Evolutionary conservation across 1,139 yeast genomes (phyloP).

Genomic region (Geotrichum carabidarum): DNA sequence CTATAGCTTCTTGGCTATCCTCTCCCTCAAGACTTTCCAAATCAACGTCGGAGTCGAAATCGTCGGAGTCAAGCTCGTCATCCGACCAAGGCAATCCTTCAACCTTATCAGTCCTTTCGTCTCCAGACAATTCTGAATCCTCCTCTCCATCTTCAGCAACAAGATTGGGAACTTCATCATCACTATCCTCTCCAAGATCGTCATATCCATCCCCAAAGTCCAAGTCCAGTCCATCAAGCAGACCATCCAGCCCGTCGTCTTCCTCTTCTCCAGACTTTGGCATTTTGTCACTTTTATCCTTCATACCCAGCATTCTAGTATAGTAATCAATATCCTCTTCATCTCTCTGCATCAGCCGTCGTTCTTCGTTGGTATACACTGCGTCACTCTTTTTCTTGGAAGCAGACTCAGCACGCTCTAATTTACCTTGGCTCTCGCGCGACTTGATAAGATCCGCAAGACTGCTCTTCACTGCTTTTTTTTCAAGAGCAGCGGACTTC

Average conservation of each 20-base stretch:
- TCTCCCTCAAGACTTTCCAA: constrained; percentile 30
- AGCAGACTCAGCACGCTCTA: not conserved
- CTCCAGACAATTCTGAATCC: constrained; percentile 13
- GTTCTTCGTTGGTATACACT: constrained; percentile 16
- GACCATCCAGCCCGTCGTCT: constrained; percentile 66
- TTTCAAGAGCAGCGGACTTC: not conserved
- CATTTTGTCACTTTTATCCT: constrained; percentile 41
- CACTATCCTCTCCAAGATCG: constrained; percentile 29
- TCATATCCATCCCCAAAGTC: constrained; percentile 46
- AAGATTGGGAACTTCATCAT: constrained; percentile 22
- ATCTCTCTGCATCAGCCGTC: constrained; percentile 38
- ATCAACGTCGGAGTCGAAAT: constrained; percentile 35
- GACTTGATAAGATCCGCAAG: constrained; percentile 19
- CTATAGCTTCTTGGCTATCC: constrained; percentile 38
- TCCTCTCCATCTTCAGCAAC: not conserved
- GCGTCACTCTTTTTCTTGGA: constrained; percentile 14
- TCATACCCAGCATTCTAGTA: constrained; percentile 74
- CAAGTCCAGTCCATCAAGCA: constrained; percentile 70
- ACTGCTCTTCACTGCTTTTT: constrained; percentile 13
- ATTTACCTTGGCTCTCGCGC: not conserved
- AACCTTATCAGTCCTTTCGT: constrained; percentile 1
- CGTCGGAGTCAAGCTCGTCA: constrained; percentile 48
- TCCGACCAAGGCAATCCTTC: constrained; percentile 40
- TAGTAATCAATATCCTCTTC: constrained; percentile 78
- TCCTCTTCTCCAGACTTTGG: constrained; percentile 44